These are phyloP conservation scores for Cyberlindnera saturnus DNA, from an alignment of 805 yeast species.

Conservation along the genomic window DNA sequence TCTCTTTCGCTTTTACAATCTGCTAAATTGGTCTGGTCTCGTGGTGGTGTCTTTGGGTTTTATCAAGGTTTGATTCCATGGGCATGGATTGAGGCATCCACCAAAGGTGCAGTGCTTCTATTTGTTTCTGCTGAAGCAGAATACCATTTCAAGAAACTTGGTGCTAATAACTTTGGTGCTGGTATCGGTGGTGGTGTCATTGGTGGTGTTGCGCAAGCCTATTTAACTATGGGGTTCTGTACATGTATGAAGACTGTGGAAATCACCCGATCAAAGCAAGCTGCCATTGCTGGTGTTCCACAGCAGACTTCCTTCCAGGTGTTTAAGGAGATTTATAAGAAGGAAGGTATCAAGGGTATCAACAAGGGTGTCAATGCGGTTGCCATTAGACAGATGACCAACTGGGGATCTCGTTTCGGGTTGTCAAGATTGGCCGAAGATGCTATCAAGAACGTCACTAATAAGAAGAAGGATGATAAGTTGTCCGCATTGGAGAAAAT, in stretches of 20 bases:
- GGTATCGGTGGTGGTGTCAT: constrained; percentile 95
- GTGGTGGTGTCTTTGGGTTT: constrained; percentile 91
- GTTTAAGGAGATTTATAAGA: constrained; percentile 73
- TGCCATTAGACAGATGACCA: constrained; percentile 97
- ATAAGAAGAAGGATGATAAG: constrained; percentile 55
- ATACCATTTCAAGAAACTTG: constrained; percentile 62
- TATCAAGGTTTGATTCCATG: constrained; percentile 98
- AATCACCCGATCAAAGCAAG: constrained; percentile 84
- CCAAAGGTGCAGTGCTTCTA: constrained; percentile 93
- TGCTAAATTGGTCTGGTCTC: constrained; percentile 72
- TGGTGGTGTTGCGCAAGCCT: constrained; percentile 97
- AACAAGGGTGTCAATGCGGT: constrained; percentile 98
- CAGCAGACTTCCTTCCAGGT: constrained; percentile 78
- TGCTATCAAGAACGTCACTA: constrained; percentile 56
- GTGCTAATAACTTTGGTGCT: constrained; percentile 65
- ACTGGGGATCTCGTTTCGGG: constrained; percentile 98
- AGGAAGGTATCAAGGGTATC: constrained; percentile 90
- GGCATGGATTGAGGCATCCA: constrained; percentile 99
- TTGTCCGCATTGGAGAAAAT: constrained; percentile 77
- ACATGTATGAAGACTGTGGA: constrained; percentile 99
- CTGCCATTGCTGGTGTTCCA: constrained; percentile 55
- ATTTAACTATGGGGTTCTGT: constrained; percentile 95
- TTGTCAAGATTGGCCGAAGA: constrained; percentile 89
- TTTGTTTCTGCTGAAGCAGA: constrained; percentile 93
- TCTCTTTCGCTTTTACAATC: constrained; percentile 61